Evolutionary conservation across 2,329 filamentous ascomycete species (phyloP).

Genomic region (Aureobasidium sp.): DNA sequence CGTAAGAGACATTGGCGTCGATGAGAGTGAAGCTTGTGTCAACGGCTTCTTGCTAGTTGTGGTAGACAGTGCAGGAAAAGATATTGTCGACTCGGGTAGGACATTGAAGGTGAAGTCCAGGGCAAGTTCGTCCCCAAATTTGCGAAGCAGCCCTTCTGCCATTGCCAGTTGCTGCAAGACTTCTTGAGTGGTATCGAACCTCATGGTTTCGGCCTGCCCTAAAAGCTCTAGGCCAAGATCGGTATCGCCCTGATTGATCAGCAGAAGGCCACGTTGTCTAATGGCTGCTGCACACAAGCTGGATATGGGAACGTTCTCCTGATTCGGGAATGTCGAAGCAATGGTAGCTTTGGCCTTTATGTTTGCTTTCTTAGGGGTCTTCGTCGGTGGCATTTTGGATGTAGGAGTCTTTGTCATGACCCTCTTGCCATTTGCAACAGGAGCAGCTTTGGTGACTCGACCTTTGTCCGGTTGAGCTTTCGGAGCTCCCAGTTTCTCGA

Average conservation of each 20-base stretch:
- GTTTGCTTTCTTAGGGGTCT: not conserved
- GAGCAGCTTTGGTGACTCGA: not conserved
- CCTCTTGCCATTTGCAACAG: not conserved
- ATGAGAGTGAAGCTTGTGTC: constrained; percentile 23
- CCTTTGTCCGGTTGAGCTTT: not conserved
- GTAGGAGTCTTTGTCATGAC: not conserved
- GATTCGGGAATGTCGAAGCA: not conserved
- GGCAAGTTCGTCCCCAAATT: not conserved
- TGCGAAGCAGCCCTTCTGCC: constrained; percentile 8
- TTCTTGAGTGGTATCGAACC: not conserved
- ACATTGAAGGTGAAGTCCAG: constrained; percentile 66
- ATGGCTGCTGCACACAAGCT: constrained; percentile 7
- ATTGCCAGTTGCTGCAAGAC: constrained; percentile 11
- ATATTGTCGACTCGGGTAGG: constrained; percentile 86
- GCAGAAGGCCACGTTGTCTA: constrained; percentile 10
- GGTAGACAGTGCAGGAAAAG: constrained; percentile 60
- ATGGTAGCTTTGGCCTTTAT: not conserved
- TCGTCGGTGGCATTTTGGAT: not conserved
- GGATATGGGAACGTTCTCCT: not conserved
- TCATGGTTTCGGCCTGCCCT: constrained; percentile 2
- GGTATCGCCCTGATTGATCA: constrained; percentile 7
- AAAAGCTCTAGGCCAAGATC: constrained; percentile 7
- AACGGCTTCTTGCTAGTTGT: not conserved
- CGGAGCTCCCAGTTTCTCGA: not conserved
- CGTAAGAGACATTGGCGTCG: not conserved